A percentile compares a stretch with the other conserved stretches of the same genome.
Evolutionary conservation across 1,284 basidiomycete species (phyloP).

Genomic region (Sporisorium iseilematis-ciliati): DNA sequence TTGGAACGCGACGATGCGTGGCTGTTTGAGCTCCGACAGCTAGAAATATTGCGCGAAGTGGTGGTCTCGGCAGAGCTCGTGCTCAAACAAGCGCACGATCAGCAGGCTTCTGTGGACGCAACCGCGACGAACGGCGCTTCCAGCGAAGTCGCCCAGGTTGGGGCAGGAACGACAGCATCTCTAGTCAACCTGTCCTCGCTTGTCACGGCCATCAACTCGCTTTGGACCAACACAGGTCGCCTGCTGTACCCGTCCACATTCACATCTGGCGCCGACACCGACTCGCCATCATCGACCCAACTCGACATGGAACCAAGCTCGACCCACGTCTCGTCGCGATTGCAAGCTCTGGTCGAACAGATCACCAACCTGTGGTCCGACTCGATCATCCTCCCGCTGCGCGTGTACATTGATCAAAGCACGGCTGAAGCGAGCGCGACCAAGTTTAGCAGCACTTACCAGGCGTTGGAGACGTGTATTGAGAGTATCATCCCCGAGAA

Average conservation of each 20-base stretch:
- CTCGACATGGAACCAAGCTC: conserved; percentile 32
- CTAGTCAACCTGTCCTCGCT: conserved; percentile 41
- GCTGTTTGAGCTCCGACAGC: conserved; percentile 45
- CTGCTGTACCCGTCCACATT: conserved; percentile 35
- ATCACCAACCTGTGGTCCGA: conserved; percentile 26
- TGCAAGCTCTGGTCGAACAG: conserved; percentile 16
- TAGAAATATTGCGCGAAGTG: conserved; percentile 42
- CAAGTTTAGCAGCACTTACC: conserved; percentile 29
- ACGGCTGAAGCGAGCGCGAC: conserved; percentile 3
- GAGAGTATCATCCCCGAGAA: conserved; percentile 31
- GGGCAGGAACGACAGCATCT: conserved; percentile 7
- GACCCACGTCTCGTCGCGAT: conserved; percentile 1
- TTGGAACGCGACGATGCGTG: conserved; percentile 34
- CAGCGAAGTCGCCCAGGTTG: not conserved
- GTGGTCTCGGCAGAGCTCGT: conserved; percentile 43
- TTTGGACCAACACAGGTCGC: conserved; percentile 48
- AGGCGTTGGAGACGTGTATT: conserved; percentile 44
- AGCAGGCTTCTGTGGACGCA: not conserved
- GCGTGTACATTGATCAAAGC: conserved; percentile 37
- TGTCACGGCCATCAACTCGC: conserved; percentile 46
- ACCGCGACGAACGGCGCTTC: not conserved
- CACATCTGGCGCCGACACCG: not conserved
- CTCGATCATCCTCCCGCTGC: conserved; percentile 31
- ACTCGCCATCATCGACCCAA: not conserved
- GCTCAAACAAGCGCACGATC: conserved; percentile 27